These are phyloP conservation scores for Boeremia lycopersici DNA, from an alignment of 2,329 filamentous ascomycete species.

Conservation along the genomic window DNA sequence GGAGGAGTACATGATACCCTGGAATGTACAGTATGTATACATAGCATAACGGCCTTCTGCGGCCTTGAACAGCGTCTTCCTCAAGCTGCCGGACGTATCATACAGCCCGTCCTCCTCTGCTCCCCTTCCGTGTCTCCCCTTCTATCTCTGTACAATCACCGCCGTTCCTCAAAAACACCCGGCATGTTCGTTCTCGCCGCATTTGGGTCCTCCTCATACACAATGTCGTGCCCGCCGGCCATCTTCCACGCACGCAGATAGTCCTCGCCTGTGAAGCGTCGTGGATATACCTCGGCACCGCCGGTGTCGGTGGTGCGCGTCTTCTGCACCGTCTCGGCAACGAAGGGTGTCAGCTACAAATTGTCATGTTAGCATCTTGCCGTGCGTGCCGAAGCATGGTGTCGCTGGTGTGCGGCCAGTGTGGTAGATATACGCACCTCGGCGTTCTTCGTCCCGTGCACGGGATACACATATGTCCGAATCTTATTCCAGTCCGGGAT, in stretches of 20 bases:
- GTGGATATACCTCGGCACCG: slow-evolving; percentile 25
- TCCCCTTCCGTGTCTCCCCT: neutral
- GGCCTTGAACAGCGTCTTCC: neutral
- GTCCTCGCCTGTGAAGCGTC: slow-evolving; percentile 39
- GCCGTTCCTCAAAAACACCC: slow-evolving; percentile 34
- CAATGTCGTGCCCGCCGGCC: slow-evolving; percentile 37
- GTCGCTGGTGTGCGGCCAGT: neutral
- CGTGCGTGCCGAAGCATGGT: neutral
- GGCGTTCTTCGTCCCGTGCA: slow-evolving; percentile 63
- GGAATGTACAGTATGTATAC: slow-evolving; percentile 27
- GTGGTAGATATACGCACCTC: slow-evolving; percentile 24
- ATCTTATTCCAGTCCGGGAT: slow-evolving; percentile 85
- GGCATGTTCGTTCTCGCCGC: slow-evolving; percentile 27
- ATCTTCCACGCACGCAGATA: slow-evolving; percentile 45
- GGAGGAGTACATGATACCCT: slow-evolving; percentile 32
- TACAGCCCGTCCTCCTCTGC: neutral
- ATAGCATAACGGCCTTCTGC: neutral
- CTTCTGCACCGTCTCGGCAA: slow-evolving; percentile 65
- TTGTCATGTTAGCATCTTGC: neutral
- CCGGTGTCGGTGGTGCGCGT: slow-evolving; percentile 20
- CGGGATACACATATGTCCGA: slow-evolving; percentile 84
- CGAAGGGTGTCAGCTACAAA: slow-evolving; percentile 77
- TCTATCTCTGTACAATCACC: neutral
- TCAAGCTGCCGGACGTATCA: no score
- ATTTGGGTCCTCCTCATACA: slow-evolving; percentile 15